Conservation (phyloP, 208 protist species). For the Eutreptiella sp. region DNA sequence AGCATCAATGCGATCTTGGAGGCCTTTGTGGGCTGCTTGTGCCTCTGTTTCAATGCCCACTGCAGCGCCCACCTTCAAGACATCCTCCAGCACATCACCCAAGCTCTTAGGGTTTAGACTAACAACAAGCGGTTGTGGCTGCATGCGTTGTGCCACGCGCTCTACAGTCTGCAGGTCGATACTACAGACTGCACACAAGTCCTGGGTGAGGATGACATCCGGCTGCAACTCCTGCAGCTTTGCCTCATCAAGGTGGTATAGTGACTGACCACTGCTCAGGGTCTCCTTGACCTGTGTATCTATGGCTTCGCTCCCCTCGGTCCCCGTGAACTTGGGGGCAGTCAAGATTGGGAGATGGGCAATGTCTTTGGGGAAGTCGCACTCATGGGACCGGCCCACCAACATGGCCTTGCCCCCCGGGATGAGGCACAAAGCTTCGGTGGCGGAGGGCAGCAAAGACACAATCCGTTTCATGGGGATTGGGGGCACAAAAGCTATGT, state of each 20-base stretch:
- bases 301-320: constrained; percentile 10
- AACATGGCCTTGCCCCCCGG: constrained; percentile 17
- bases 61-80: constrained; percentile 27
- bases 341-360: constrained; percentile 22
- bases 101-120: constrained; percentile 30
- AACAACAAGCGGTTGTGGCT: constrained; percentile 15
- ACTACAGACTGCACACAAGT: constrained; percentile 36
- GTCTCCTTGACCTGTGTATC: constrained; percentile 9
- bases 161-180: constrained; percentile 31
- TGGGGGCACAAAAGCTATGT: too few species aligned
- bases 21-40: neutral
- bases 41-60: constrained; percentile 23
- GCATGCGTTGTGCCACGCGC: constrained; percentile 8
- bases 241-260: constrained; percentile 33
- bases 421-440: constrained; percentile 33
- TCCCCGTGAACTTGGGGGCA: neutral
- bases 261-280: constrained; percentile 3
- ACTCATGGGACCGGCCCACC: constrained; percentile 33
- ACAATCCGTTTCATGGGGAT: constrained; percentile 30
- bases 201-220: constrained; percentile 38
- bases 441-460: constrained; percentile 32
- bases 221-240: constrained; percentile 24
- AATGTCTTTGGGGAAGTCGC: constrained; percentile 29
- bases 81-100: constrained; percentile 24
- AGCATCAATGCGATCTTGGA: constrained; percentile 2